Percentiles rank a stretch among this genome's conserved stretches.
Evolutionary conservation across 495 filamentous ascomycete species (phyloP).

Genomic region (Penicillium nucicola): DNA sequence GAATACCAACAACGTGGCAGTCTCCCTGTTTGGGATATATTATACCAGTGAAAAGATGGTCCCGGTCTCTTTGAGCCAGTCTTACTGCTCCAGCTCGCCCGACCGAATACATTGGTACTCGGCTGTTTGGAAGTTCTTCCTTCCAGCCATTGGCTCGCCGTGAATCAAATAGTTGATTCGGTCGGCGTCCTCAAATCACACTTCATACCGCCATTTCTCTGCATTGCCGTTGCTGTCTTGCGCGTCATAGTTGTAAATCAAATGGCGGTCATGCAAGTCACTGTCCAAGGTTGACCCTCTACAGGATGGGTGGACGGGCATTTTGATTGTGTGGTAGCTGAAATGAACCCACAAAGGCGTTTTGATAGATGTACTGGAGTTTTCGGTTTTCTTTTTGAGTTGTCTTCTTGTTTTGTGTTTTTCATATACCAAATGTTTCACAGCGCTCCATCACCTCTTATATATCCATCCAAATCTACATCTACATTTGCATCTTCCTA

Average conservation of each 20-base stretch:
- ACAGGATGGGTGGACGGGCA: conserved; percentile 26
- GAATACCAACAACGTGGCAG: conserved; percentile 35
- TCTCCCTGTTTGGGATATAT: conserved; percentile 28
- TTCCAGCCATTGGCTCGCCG: conserved; percentile 38
- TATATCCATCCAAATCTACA: no score
- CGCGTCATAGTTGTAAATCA: conserved; percentile 40
- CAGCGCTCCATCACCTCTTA: no score
- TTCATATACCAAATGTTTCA: no score
- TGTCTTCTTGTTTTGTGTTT: no score
- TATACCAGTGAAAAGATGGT: conserved; percentile 39
- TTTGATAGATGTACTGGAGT: no score
- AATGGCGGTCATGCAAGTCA: conserved; percentile 36
- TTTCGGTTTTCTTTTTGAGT: not conserved
- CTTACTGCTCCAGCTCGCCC: conserved; percentile 38
- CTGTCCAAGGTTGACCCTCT: conserved; percentile 27
- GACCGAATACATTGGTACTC: conserved; percentile 39
- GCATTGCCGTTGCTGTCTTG: conserved; percentile 27
- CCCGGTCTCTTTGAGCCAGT: conserved; percentile 41
- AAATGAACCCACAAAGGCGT: no score
- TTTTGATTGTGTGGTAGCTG: conserved; percentile 6
- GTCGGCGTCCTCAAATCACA: conserved; percentile 42
- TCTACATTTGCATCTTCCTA: no score
- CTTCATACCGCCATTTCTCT: conserved; percentile 43
- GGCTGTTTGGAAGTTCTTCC: conserved; percentile 35
- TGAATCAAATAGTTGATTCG: conserved; percentile 43